These are phyloP conservation scores for Candida khao-thaluensis DNA, from an alignment of 805 yeast species.

Conservation along the genomic window DNA sequence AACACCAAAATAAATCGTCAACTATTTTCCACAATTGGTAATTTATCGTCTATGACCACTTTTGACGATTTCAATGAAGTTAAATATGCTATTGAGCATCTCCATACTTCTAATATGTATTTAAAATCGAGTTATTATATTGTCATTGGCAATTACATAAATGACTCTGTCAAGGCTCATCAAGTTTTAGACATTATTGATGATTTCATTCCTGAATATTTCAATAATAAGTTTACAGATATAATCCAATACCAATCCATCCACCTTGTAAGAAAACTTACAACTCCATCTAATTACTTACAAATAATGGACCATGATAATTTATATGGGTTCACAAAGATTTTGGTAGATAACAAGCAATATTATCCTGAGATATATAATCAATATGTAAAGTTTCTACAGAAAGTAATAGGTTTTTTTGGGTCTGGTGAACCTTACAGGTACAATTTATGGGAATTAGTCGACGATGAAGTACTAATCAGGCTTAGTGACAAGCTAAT, in stretches of 20 bases:
- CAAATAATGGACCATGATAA: constrained; percentile 16
- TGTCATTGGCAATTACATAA: constrained; percentile 36
- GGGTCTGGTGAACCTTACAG: constrained; percentile 11
- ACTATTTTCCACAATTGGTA: constrained; percentile 36
- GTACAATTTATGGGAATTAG: constrained; percentile 9
- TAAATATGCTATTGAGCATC: constrained; percentile 15
- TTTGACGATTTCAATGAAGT: constrained; percentile 22
- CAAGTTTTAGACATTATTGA: constrained; percentile 10
- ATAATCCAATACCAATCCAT: constrained; percentile 37
- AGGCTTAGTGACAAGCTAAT: constrained; percentile 7
- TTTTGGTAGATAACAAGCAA: constrained; percentile 31
- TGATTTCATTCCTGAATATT: constrained; percentile 21
- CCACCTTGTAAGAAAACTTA: constrained; percentile 33
- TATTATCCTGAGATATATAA: constrained; percentile 35
- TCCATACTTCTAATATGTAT: constrained; percentile 19
- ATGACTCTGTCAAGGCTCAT: constrained; percentile 18
- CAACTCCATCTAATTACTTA: constrained; percentile 18
- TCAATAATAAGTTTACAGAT: constrained; percentile 25
- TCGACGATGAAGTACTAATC: constrained; percentile 20
- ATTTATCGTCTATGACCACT: constrained; percentile 31
- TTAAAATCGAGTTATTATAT: constrained; percentile 30
- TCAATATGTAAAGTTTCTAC: constrained; percentile 28
- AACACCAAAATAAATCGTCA: constrained; percentile 20
- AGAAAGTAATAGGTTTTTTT: constrained; percentile 23
- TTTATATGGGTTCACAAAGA: constrained; percentile 22